These are phyloP conservation scores for Persicaria tinctoria DNA, from an alignment of 148 eudicot species.

Conservation along the genomic window DNA sequence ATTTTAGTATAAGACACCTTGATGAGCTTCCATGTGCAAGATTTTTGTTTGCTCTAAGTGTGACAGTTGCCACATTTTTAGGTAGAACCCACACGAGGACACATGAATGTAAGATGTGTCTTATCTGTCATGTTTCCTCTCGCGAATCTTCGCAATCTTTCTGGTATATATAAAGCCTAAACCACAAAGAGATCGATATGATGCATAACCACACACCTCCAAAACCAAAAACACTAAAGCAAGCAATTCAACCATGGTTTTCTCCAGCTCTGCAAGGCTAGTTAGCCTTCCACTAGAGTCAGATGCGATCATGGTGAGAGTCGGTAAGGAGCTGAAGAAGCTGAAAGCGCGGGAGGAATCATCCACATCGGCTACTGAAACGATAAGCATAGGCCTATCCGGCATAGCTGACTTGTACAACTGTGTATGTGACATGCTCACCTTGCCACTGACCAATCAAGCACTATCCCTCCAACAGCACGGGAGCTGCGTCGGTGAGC, in stretches of 20 bases:
- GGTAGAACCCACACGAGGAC: slow-evolving; percentile 7
- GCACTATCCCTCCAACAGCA: slow-evolving; percentile 27
- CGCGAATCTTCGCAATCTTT: neutral
- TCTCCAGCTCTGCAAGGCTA: neutral
- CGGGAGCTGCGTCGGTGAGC: slow-evolving; percentile 25
- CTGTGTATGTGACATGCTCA: slow-evolving; percentile 33
- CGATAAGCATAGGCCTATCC: slow-evolving; percentile 25
- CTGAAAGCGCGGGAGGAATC: slow-evolving; percentile 34
- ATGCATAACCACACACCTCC: neutral
- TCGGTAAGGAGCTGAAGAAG: slow-evolving; percentile 19
- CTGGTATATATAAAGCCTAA: neutral
- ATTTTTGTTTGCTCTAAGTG: slow-evolving; percentile 3
- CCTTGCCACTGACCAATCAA: slow-evolving; percentile 33
- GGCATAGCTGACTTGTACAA: slow-evolving; percentile 37
- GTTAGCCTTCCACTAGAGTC: slow-evolving; percentile 7
- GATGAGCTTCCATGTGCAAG: slow-evolving; percentile 11
- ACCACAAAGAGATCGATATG: neutral
- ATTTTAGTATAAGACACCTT: neutral
- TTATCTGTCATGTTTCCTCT: slow-evolving; percentile 9
- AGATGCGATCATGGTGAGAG: neutral
- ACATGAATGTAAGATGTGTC: neutral
- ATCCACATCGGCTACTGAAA: slow-evolving; percentile 19
- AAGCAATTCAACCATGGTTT: neutral
- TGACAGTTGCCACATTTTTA: neutral
- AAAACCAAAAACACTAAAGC: neutral